These are phyloP conservation scores for Saccharomycopsis fodiens DNA, from an alignment of 805 yeast genomes.

Conservation along the genomic window DNA sequence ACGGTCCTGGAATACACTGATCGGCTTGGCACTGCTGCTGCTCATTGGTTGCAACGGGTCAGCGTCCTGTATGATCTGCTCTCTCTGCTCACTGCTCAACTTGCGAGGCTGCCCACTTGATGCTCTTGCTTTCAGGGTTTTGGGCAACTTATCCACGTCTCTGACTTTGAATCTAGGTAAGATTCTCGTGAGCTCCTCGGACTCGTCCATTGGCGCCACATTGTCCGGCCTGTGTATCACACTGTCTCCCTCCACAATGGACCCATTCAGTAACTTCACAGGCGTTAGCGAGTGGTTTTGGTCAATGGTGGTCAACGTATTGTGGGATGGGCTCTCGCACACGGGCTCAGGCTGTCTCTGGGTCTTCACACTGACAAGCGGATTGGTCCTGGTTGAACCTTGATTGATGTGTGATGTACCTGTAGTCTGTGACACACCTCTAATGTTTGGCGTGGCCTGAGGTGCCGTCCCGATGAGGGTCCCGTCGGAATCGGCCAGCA, in stretches of 20 bases:
- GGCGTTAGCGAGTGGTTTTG: conserved; percentile 17
- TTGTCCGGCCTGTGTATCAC: not conserved
- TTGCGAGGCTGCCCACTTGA: not conserved
- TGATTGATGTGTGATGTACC: too few relatives aligned
- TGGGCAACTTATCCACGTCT: not conserved
- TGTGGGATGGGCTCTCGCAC: not conserved
- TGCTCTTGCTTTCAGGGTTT: not conserved
- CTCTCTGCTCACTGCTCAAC: not conserved
- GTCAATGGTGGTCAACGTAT: conserved; percentile 1
- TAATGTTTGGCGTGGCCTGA: too few relatives aligned
- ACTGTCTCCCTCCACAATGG: not conserved
- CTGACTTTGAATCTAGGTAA: not conserved
- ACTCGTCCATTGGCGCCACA: not conserved
- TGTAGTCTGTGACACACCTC: too few relatives aligned
- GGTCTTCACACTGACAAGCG: too few relatives aligned
- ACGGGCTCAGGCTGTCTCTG: not conserved
- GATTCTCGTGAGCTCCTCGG: not conserved
- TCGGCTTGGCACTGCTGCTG: not conserved
- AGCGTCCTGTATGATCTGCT: conserved; percentile 7
- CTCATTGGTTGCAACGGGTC: conserved; percentile 16
- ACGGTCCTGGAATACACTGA: conserved; percentile 13
- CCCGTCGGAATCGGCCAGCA: not conserved
- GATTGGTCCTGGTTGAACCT: not conserved
- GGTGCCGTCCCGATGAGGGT: too few relatives aligned
- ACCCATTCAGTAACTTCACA: conserved; percentile 8